Evolutionary conservation across 345 rosid genomes (phyloP), one percentile per base, ranked within the genome.

Genomic region (Populus deltoides): DNA sequence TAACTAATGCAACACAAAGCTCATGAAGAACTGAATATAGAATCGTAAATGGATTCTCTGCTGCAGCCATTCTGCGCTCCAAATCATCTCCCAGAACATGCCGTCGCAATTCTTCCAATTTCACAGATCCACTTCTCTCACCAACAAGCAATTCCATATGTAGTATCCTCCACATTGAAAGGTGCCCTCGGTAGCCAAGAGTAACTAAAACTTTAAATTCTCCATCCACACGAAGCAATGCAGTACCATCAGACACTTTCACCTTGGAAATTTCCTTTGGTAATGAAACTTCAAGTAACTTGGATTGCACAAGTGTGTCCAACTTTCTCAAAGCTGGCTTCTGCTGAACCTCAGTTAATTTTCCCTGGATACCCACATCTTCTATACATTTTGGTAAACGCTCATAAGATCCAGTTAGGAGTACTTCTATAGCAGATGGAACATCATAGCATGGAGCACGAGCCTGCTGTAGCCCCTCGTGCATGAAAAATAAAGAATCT

Each of bases 91-190:
- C 98, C 71, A 97, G 96, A 53, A 77, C 83, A 84, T 92, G 97
- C 79, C 92, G 83, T 51, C 94, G 90, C 41, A 83, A 81, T 81
- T 89, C 89, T 81, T 94, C 99, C 75, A 97, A 79, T 80, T 90
- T 90, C 72, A 91, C 90, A 29, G 75, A 83, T 57, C 99, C 97
- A 75, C 88, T 90, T 85, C 82, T 88, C 88, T 97, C 98, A 82
- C 99, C 98, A 81, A 97, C 98, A 77, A 97, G 97, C 81, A 97
- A 88, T 87, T 97, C 97, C 84, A 97, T 82, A 87, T 91, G 96
- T 87, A 97, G 82, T 86, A 97, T 97, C 87, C 99, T 94, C 99
- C 99, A 97, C 94, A 97, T 81, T 27, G 97, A 85, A 63, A 91
- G 79, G 80, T 92, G 94, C 25, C 99, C 99, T 67, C 98, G 91